Conservation (phyloP, 2,329 filamentous ascomycete genomes). For the Setomelanomma holmii region DNA sequence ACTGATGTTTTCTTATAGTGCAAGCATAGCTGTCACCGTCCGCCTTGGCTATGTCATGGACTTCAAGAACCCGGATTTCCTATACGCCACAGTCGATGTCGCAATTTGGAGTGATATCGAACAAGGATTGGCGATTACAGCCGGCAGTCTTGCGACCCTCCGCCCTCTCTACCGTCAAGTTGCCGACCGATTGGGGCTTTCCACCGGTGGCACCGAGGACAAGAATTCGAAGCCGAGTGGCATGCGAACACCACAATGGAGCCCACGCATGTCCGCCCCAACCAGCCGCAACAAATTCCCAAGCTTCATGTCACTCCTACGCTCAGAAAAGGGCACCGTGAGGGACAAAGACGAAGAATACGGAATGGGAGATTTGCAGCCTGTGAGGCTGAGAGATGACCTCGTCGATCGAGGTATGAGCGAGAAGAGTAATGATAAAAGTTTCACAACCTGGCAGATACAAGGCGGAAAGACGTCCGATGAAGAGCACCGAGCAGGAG, state of each 20-base stretch:
- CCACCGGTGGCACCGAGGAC: slow-evolving; percentile 13
- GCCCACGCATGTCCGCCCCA: slow-evolving; percentile 5
- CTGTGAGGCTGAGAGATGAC: slow-evolving; percentile 38
- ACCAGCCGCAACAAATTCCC: slow-evolving; percentile 21
- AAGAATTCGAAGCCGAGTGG: slow-evolving; percentile 17
- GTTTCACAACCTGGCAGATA: slow-evolving; percentile 38
- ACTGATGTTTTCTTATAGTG: too few species aligned
- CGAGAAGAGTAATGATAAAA: slow-evolving; percentile 28
- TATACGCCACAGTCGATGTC: slow-evolving; percentile 46
- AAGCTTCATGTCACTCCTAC: slow-evolving; percentile 33
- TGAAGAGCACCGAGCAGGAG: slow-evolving; percentile 26
- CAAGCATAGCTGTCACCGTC: slow-evolving; percentile 44
- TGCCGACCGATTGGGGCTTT: slow-evolving; percentile 28
- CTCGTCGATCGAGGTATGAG: slow-evolving; percentile 21
- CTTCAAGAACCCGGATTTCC: slow-evolving; percentile 44
- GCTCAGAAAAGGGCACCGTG: slow-evolving; percentile 25
- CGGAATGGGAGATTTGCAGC: slow-evolving; percentile 28
- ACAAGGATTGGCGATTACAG: slow-evolving; percentile 47
- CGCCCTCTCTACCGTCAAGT: slow-evolving; percentile 44
- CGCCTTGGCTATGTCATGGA: slow-evolving; percentile 46
- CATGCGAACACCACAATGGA: slow-evolving; percentile 29
- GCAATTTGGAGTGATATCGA: slow-evolving; percentile 49
- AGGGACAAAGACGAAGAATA: slow-evolving; percentile 30
- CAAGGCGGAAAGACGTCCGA: slow-evolving; percentile 37
- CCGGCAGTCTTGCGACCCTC: slow-evolving; percentile 46